phyloP scores from a whole-genome alignment of 192 early-diverging fungal genomes.

The Oehlia diaphana region DNA sequence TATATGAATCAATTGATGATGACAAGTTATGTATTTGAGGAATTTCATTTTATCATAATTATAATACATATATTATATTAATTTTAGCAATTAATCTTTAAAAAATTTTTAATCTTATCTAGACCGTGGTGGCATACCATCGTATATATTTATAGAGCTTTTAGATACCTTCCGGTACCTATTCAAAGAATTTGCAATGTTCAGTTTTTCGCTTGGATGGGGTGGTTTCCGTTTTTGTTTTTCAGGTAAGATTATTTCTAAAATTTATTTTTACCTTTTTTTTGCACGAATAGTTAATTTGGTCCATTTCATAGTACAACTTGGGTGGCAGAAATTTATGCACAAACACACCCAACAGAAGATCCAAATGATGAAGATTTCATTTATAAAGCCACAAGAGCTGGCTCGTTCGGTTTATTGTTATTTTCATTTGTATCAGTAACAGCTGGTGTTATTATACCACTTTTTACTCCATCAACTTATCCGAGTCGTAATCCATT shows the following conservation, averaged over 20 bases:
- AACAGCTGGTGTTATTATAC: slow-evolving; percentile 58
- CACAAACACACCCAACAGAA: slow-evolving; percentile 29
- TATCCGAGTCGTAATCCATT: slow-evolving; percentile 38
- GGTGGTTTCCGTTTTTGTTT: slow-evolving; percentile 96
- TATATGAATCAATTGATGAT: slow-evolving; percentile 31
- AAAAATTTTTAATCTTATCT: neutral
- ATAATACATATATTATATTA: no score
- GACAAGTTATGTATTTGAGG: slow-evolving; percentile 34
- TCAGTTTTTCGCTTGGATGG: slow-evolving; percentile 96
- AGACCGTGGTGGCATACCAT: slow-evolving; percentile 49
- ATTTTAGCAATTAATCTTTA: neutral
- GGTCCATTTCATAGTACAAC: slow-evolving; percentile 45
- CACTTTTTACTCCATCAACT: slow-evolving; percentile 43
- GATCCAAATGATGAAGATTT: slow-evolving; percentile 12
- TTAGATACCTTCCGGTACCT: slow-evolving; percentile 65
- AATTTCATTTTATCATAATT: neutral
- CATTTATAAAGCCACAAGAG: slow-evolving; percentile 38
- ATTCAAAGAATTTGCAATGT: slow-evolving; percentile 81
- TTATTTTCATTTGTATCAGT: slow-evolving; percentile 75
- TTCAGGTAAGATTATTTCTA: slow-evolving; percentile 61
- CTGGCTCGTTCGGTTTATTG: slow-evolving; percentile 86
- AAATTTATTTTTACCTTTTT: neutral
- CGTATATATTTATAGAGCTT: slow-evolving; percentile 52
- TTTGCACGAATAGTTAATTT: neutral
- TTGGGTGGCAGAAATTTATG: slow-evolving; percentile 64